Conservation (phyloP, 345 rosid species). For the Anastatica hierochuntica region DNA sequence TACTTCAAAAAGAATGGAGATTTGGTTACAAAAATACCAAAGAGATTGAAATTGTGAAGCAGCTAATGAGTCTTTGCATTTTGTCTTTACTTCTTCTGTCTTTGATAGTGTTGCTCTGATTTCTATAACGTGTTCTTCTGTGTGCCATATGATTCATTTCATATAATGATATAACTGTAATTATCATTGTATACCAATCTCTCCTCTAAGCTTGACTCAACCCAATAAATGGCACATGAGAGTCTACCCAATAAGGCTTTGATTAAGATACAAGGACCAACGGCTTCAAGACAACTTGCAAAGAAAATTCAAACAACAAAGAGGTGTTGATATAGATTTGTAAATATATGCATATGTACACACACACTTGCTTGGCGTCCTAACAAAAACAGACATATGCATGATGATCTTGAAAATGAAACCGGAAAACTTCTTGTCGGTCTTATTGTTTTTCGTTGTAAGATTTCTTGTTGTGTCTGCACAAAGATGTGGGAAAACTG, state of each 20-base stretch:
- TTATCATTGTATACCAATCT: neutral
- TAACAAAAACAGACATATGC: neutral
- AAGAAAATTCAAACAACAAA: neutral
- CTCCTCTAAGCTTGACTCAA: neutral
- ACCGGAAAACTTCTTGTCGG: neutral
- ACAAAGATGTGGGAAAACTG: neutral
- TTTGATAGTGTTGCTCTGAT: neutral
- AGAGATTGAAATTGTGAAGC: conserved; percentile 1
- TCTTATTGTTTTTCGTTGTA: neutral
- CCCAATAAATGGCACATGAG: neutral
- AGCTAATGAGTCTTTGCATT: conserved; percentile 1
- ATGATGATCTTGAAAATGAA: neutral
- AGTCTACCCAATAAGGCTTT: neutral
- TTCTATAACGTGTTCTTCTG: conserved; percentile 3
- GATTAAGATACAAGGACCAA: neutral
- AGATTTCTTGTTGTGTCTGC: neutral
- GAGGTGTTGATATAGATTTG: no score
- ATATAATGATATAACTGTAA: neutral
- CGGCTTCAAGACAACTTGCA: neutral
- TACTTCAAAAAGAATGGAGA: neutral
- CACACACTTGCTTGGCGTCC: neutral
- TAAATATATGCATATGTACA: no score
- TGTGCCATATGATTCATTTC: conserved; percentile 10
- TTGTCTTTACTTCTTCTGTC: neutral
- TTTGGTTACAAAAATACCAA: neutral